Conservation (phyloP, 2,329 filamentous ascomycete species). For the Sporothrix euskadiensis region DNA sequence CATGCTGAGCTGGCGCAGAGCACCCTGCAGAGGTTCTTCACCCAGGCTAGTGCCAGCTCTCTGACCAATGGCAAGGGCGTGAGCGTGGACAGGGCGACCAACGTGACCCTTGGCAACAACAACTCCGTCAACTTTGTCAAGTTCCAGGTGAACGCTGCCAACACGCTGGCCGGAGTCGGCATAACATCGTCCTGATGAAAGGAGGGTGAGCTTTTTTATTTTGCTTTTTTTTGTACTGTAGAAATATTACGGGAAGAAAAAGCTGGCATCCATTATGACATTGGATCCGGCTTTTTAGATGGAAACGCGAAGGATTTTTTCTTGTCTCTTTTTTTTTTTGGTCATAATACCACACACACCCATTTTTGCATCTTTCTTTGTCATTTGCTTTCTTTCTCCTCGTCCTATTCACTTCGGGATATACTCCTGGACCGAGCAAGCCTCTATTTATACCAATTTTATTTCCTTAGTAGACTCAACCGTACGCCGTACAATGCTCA, state of each 20-base stretch:
- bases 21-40: constrained; percentile 58
- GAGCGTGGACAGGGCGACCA: constrained; percentile 40
- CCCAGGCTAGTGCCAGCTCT: constrained; percentile 36
- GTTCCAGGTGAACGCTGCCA: constrained; percentile 32
- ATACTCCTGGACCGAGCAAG: constrained; percentile 13
- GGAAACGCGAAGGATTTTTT: not conserved
- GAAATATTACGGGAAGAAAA: not conserved
- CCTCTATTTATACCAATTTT: constrained; percentile 19
- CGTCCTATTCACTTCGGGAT: constrained; percentile 1
- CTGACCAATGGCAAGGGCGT: constrained; percentile 28
- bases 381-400: not conserved
- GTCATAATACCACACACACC: not conserved
- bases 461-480: not conserved
- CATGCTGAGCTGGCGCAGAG: constrained; percentile 57
- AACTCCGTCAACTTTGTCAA: constrained; percentile 55
- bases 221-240: not conserved
- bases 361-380: not conserved
- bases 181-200: not conserved
- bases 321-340: not conserved
- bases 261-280: not conserved
- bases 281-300: not conserved
- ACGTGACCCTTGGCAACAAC: constrained; percentile 42
- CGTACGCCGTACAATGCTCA: too few species aligned
- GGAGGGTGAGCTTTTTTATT: not conserved
- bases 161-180: constrained; percentile 20